phyloP scores from a whole-genome alignment of 495 filamentous ascomycete species.

The Xylaria palmicola region DNA sequence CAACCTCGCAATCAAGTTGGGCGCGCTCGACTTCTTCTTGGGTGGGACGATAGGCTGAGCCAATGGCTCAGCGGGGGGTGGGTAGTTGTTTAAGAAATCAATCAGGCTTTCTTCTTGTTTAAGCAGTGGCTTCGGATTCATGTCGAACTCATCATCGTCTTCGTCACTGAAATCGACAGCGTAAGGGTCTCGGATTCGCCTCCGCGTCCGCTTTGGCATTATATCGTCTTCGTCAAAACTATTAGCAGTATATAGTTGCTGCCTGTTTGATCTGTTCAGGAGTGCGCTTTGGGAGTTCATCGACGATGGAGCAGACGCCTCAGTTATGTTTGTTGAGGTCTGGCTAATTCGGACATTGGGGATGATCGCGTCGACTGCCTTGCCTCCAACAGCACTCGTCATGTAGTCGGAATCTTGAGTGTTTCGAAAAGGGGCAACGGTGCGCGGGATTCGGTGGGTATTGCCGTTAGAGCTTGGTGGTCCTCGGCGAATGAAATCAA shows the following conservation, averaged over 20 bases:
- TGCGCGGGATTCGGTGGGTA: constrained; percentile 72
- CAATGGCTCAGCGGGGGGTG: constrained; percentile 63
- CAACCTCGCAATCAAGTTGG: constrained; percentile 63
- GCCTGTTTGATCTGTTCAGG: constrained; percentile 33
- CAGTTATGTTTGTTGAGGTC: constrained; percentile 45
- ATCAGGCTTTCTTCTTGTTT: constrained; percentile 71
- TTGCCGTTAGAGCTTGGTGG: constrained; percentile 52
- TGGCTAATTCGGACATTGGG: constrained; percentile 43
- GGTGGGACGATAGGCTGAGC: constrained; percentile 43
- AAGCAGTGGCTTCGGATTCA: constrained; percentile 33
- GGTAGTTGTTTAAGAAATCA: constrained; percentile 84
- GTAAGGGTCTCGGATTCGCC: constrained; percentile 83
- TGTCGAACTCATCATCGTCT: constrained; percentile 54
- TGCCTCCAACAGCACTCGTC: constrained; percentile 49
- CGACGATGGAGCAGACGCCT: constrained; percentile 43
- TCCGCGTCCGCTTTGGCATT: constrained; percentile 65
- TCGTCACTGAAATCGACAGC: constrained; percentile 85
- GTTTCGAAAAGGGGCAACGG: constrained; percentile 78
- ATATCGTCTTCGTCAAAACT: constrained; percentile 46
- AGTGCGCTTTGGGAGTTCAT: constrained; percentile 54
- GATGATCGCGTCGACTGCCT: constrained; percentile 49
- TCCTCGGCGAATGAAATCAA: constrained; percentile 90
- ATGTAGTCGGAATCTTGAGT: constrained; percentile 82
- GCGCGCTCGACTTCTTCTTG: constrained; percentile 61
- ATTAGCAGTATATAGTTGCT: constrained; percentile 20